phyloP scores from a whole-genome alignment of 225 moss, liverwort and hornwort genomes.

The Pseudisothecium myosuroides region DNA sequence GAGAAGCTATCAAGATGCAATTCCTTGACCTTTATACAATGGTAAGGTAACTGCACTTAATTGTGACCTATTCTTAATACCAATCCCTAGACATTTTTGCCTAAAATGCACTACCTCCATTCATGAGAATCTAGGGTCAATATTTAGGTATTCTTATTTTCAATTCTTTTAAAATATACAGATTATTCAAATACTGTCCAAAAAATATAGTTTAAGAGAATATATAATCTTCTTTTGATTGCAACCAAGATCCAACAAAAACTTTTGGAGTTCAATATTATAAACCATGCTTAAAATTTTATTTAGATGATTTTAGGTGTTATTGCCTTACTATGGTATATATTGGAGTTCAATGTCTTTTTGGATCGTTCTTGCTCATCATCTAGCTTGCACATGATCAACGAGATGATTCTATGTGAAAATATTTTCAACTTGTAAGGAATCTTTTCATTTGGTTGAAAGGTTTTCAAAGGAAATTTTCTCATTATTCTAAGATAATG shows the following conservation, averaged over 20 bases:
- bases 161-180: not conserved
- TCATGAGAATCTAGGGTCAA: not conserved
- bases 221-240: not conserved
- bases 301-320: not conserved
- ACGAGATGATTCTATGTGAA: not conserved
- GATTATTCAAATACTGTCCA: not conserved
- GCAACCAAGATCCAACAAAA: not conserved
- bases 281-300: not conserved
- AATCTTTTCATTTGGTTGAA: not conserved
- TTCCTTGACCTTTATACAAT: too few species aligned
- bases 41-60: too few species aligned
- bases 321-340: not conserved
- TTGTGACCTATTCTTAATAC: too few species aligned
- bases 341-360: not conserved
- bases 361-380: not conserved
- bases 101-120: not conserved
- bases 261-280: not conserved
- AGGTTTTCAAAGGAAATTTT: not conserved
- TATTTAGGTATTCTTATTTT: not conserved
- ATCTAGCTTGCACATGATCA: too few species aligned
- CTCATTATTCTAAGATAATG: not conserved
- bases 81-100: too few species aligned
- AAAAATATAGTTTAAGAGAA: not conserved
- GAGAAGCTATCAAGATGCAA: too few species aligned
- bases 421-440: not conserved